A percentile compares a stretch with the other conserved stretches of the same genome.
Evolutionary conservation across 1,139 yeast genomes (phyloP).

Genomic region (Diutina siamensis): DNA sequence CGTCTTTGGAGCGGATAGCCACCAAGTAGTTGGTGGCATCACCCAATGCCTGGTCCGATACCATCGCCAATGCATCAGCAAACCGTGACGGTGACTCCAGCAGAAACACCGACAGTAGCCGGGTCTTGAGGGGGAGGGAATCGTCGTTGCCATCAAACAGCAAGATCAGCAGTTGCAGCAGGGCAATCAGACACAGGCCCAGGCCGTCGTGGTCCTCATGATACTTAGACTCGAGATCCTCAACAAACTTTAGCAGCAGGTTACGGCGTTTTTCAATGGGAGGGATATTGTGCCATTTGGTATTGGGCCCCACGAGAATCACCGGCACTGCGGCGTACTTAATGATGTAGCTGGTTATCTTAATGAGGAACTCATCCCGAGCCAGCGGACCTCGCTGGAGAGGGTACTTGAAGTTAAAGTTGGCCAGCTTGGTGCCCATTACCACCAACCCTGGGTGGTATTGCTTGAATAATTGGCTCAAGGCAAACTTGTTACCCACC

Average conservation of each 20-base stretch:
- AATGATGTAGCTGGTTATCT: constrained; percentile 27
- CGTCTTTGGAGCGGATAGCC: not conserved
- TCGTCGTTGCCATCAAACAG: not conserved
- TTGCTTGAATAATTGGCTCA: constrained; percentile 26
- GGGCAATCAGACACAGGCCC: not conserved
- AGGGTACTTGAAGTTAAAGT: constrained; percentile 34
- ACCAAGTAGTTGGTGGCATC: not conserved
- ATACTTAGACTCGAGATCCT: not conserved
- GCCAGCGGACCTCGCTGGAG: constrained; percentile 8
- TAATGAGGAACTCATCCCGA: constrained; percentile 17
- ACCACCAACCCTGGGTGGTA: constrained; percentile 30
- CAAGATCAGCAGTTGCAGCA: not conserved
- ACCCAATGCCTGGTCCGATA: not conserved
- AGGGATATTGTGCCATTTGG: constrained; percentile 1
- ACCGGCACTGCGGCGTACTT: constrained; percentile 33
- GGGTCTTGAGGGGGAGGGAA: not conserved
- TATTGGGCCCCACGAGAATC: constrained; percentile 20
- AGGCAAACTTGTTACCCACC: constrained; percentile 24
- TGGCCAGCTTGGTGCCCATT: constrained; percentile 26
- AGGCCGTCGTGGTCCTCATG: not conserved
- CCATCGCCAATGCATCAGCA: not conserved
- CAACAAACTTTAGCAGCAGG: not conserved
- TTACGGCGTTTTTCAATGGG: not conserved
- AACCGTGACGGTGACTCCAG: not conserved
- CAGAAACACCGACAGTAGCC: not conserved